A percentile compares a stretch with the other conserved stretches of the same genome.
Evolutionary conservation across 192 early-diverging fungal species (phyloP).

Genomic region (Backusella australiensis): DNA sequence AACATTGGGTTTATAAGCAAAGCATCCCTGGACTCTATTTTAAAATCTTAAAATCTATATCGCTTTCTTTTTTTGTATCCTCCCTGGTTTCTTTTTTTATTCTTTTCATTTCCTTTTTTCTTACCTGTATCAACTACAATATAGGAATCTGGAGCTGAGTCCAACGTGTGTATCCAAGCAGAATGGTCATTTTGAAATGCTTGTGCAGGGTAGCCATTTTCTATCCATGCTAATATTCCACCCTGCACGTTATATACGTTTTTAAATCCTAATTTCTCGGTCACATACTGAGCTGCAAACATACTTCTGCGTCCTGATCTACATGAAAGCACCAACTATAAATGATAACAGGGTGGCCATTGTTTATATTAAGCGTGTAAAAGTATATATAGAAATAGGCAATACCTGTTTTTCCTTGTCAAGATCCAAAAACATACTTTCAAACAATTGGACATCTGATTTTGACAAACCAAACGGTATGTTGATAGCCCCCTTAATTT

Average conservation of each 20-base stretch:
- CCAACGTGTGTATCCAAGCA: conserved; percentile 1
- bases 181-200: conserved; percentile 8
- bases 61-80: background rate
- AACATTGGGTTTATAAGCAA: background rate
- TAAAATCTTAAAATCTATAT: background rate
- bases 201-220: conserved; percentile 5
- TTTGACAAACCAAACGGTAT: conserved; percentile 8
- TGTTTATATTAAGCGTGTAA: background rate
- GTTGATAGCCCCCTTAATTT: conserved; percentile 9
- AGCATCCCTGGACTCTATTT: background rate
- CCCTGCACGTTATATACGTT: conserved; percentile 4
- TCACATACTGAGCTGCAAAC: conserved; percentile 10
- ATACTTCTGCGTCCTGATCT: conserved; percentile 18
- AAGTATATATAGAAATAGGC: background rate
- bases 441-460: background rate
- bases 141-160: background rate
- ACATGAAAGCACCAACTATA: conserved; percentile 12
- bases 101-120: background rate
- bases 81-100: too few species aligned
- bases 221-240: conserved; percentile 9
- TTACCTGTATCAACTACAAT: background rate
- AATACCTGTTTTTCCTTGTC: conserved; percentile 5
- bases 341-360: background rate
- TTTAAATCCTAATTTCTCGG: conserved; percentile 6
- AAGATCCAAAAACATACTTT: conserved; percentile 1